Base-by-base conservation (phyloP, 495 filamentous ascomycete genomes). In the Penicillium lividum region DNA sequence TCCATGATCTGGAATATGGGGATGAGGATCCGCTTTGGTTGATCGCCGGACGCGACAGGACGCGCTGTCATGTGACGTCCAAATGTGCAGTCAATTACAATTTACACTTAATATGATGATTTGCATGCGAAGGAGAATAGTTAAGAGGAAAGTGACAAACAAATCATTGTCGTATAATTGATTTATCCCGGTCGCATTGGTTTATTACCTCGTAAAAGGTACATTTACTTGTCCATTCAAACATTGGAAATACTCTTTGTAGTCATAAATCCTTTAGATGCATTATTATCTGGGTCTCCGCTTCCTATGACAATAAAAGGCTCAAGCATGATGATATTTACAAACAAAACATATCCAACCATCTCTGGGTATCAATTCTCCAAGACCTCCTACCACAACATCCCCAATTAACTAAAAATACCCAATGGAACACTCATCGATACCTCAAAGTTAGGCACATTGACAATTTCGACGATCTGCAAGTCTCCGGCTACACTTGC, bases 401-500 rank as follows among this genome's bases (percentile, higher is more conserved):
- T 18, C 31, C 27, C 27, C 33, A 15, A 15, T 52, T 53, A 60
- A 28, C 36, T 62, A 63, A 82, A 81, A 47, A 79, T 65, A 10
- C 70, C 73, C 61, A 82, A 54, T 1, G 77, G 76, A 33, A 82
- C 49, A 38, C 66, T 75, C 73, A 77, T 77, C 3, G 78, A 72
- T 28, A 80, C 74, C 25, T 71, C 75, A 59, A 66, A 81, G 51
- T 81, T 72, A 27, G 80, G 80, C 65, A 82, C 76, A 55, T 81
- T 79, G 33, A 82, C 79, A 27, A 74, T 68, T 57, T 82, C 77
- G 9, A 66, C 72, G 53, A 81, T 75, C 55, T 76, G 73, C 28
- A 82, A 63, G 58, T 77, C 73, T 0, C 68, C 76, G 25, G 74
- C 76, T 43, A 81, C 76, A 61, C 74, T 78, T n/a, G 71, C 67